Conservation (phyloP, 140 eudicot genomes). For the Cichorium intybus region DNA sequence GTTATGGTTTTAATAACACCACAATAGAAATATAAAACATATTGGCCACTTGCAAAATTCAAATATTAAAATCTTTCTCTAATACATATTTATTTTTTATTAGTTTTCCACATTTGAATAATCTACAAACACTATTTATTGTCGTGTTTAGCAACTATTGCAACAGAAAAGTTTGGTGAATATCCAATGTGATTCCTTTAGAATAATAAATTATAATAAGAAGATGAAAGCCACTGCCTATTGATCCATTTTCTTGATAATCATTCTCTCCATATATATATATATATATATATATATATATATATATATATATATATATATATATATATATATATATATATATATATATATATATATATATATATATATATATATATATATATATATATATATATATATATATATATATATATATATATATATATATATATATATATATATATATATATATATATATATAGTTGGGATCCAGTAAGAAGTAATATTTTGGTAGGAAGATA, state of each 20-base stretch:
- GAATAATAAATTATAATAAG: neutral
- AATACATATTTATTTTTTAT: neutral
- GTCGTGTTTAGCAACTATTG: neutral
- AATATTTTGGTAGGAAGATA: too few species aligned
- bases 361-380: too few species aligned
- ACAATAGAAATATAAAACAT: neutral
- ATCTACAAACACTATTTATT: neutral
- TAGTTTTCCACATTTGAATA: neutral
- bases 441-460: too few species aligned
- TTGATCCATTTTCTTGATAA: neutral
- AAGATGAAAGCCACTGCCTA: neutral
- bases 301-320: too few species aligned
- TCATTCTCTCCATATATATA: neutral
- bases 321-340: too few species aligned
- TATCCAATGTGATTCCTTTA: neutral
- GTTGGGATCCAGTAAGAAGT: too few species aligned
- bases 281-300: too few species aligned
- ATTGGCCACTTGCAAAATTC: neutral
- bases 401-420: too few species aligned
- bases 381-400: too few species aligned
- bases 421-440: too few species aligned
- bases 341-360: too few species aligned
- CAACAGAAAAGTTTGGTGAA: neutral
- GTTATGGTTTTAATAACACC: constrained; percentile 5
- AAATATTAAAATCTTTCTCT: neutral